Evolutionary conservation across 225 moss, liverwort and hornwort genomes (phyloP).

Genomic region (Asterella californica): DNA sequence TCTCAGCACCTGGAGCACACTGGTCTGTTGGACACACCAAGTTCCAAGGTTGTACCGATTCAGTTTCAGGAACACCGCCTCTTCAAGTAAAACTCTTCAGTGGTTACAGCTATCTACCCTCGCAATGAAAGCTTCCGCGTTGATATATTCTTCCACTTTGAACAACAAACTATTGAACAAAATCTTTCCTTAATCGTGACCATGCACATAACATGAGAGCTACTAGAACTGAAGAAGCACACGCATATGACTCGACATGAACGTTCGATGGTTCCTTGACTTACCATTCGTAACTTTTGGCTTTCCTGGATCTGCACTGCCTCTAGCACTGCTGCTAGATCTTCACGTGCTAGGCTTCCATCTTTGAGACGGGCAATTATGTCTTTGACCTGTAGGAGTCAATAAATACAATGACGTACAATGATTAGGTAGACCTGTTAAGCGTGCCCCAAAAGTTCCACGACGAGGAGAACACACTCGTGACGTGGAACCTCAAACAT

Average conservation of each 20-base stretch:
- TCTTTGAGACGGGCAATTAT: slow-evolving; percentile 58
- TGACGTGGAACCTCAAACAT: not conserved
- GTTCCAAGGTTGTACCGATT: not conserved
- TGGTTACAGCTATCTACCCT: not conserved
- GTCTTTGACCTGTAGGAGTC: slow-evolving; percentile 40
- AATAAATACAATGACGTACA: too few species aligned
- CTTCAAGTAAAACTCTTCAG: not conserved
- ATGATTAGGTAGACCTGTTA: not conserved
- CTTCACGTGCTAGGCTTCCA: slow-evolving; percentile 52
- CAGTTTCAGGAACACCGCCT: not conserved
- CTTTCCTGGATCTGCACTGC: slow-evolving; percentile 74
- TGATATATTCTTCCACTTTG: not conserved
- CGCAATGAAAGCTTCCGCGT: not conserved
- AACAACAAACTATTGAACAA: not conserved
- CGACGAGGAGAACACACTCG: not conserved
- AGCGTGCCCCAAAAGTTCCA: not conserved
- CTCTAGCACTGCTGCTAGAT: slow-evolving; percentile 70
- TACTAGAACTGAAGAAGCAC: not conserved
- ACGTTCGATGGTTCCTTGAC: not conserved
- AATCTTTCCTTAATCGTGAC: not conserved
- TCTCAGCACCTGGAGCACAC: slow-evolving; percentile 76
- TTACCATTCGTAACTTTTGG: slow-evolving; percentile 76
- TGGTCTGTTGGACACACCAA: slow-evolving; percentile 45
- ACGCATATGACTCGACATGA: too few species aligned
- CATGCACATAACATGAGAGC: too few species aligned